Evolutionary conservation across 768 basidiomycete genomes (phyloP), one percentile per base, ranked within the genome.

Genomic region (Leccinellum rugosiceps): DNA sequence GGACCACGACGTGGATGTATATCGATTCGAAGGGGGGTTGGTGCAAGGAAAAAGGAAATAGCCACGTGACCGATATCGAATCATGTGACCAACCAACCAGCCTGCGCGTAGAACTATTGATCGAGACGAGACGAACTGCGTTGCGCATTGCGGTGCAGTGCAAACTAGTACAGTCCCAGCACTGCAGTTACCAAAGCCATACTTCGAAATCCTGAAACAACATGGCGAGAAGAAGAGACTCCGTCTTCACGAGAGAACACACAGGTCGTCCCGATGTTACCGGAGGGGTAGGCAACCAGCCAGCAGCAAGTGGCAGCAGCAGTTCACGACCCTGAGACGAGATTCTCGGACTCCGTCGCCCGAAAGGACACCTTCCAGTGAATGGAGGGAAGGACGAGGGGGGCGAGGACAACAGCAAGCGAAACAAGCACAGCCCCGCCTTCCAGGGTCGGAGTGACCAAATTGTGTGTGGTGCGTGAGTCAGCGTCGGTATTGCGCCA

Each of bases 1-100:
- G 68, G 68, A 34, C 1, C 9, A 65, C 51, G 55, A 60, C 13
- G 68, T 69, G 68, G 68, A 26, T 59, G 17, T 19, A 10, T 19
- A 5, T 10, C 19, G 41, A 43, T 19, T 19, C 19, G 19, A 9
- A 19, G n/a, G 19, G 41, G 32, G 2, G 31, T 1, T 32, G 14
- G 41, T 43, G 41, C 6, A 43, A 43, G 19, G 41, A 19, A 43
- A 14, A 35, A 44, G 49, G 43, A 9, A 19, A 32, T 53, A 25
- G 34, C 32, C 58, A 53, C 48, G 57, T 55, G 56, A 11, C 34
- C 5, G 4, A 8, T 38, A 48, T 61, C 53, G 38, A 52, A 52
- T 34, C 34, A 48, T 44, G 38, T 41, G 41, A 43, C 41, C 41
- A 43, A 19, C 4, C 41, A 38, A 30, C 46, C 35, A 50, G 21